A percentile compares a stretch with the other conserved stretches of the same genome.
These are phyloP conservation scores for Pythium grandisporangium DNA, from an alignment of 352 stramenopile genomes.

Conservation along the genomic window DNA sequence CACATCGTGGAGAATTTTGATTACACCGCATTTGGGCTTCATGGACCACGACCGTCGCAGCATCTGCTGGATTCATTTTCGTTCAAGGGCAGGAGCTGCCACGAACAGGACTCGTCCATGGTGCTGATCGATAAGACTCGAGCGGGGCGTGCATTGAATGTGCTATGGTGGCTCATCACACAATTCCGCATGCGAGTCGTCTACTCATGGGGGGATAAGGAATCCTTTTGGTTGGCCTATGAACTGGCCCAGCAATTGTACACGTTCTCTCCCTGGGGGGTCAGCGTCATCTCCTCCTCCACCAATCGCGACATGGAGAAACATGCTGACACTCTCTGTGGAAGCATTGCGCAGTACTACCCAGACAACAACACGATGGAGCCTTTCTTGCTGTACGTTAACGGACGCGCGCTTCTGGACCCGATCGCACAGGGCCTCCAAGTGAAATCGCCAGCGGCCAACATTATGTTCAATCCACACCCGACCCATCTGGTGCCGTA, in stretches of 20 bases:
- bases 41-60: constrained; percentile 4
- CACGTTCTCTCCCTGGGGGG: constrained; percentile 56
- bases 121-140: constrained; percentile 37
- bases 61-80: constrained; percentile 21
- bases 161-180: constrained; percentile 44
- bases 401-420: constrained; percentile 40
- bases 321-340: constrained; percentile 49
- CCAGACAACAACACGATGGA: constrained; percentile 8
- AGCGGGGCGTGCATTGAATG: constrained; percentile 19
- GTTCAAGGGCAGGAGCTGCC: constrained; percentile 22
- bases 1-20: constrained; percentile 30
- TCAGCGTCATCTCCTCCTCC: constrained; percentile 28
- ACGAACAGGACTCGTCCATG: constrained; percentile 52
- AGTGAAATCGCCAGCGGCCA: background rate
- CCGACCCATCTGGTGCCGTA: constrained; percentile 45
- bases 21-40: constrained; percentile 29
- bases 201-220: constrained; percentile 57
- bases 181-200: constrained; percentile 34
- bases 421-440: constrained; percentile 22
- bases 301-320: constrained; percentile 40
- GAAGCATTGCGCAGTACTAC: constrained; percentile 50
- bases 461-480: constrained; percentile 32
- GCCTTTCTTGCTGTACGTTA: constrained; percentile 42
- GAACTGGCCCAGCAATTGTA: constrained; percentile 43
- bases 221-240: constrained; percentile 54